phyloP scores from a whole-genome alignment of 345 rosid genomes.

The Syzygium grande region DNA sequence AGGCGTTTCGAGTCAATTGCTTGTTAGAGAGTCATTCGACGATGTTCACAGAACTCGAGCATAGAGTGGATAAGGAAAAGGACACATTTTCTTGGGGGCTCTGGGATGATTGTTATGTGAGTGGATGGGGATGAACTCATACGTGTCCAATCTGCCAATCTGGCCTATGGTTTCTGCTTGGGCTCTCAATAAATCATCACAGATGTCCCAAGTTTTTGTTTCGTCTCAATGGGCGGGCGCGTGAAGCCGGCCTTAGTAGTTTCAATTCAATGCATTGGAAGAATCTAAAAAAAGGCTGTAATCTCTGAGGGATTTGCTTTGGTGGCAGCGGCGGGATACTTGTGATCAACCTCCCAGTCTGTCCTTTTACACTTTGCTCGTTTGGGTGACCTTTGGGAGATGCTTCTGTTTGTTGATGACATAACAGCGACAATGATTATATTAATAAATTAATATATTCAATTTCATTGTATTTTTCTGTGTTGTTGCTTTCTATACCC shows the following conservation, averaged over 20 bases:
- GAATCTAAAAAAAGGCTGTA: not conserved
- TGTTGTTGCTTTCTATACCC: not conserved
- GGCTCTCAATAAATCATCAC: not conserved
- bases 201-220: not conserved
- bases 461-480: not conserved
- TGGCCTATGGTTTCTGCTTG: not conserved
- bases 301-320: not conserved
- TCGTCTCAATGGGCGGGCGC: not conserved
- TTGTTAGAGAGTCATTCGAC: not conserved
- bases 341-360: conserved; percentile 17
- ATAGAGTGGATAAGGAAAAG: not conserved
- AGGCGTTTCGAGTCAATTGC: not conserved
- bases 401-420: not conserved
- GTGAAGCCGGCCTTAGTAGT: not conserved
- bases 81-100: not conserved
- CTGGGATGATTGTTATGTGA: not conserved
- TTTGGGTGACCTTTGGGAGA: conserved; percentile 1
- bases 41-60: not conserved
- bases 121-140: not conserved
- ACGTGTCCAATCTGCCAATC: not conserved
- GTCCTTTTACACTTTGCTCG: conserved; percentile 6
- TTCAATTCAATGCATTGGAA: not conserved
- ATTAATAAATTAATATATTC: not conserved
- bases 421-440: not conserved
- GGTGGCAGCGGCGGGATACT: conserved; percentile 19